These are phyloP conservation scores for Mangifera indica DNA, from an alignment of 345 rosid species.

Conservation along the genomic window DNA sequence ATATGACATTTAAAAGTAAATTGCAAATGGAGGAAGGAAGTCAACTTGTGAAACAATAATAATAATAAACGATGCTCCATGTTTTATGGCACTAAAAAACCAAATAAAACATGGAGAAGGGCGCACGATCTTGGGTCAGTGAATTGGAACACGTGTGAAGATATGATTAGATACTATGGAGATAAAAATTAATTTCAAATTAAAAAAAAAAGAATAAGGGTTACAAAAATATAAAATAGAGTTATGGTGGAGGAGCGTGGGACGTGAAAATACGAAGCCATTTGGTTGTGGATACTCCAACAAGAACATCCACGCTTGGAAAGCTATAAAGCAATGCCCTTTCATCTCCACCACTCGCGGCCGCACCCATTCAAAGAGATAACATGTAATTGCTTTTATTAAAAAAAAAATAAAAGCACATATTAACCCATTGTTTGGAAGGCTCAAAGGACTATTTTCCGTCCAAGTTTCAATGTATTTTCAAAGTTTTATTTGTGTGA, in stretches of 20 bases:
- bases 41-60: not conserved
- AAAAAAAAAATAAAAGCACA: too few species aligned
- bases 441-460: too few species aligned
- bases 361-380: slow-evolving; percentile 30
- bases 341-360: slow-evolving; percentile 20
- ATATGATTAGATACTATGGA: not conserved
- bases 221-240: not conserved
- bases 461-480: too few species aligned
- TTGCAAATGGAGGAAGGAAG: not conserved
- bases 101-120: not conserved
- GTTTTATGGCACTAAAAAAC: slow-evolving; percentile 36
- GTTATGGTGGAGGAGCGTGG: slow-evolving; percentile 34
- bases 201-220: not conserved
- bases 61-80: slow-evolving; percentile 20
- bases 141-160: slow-evolving; percentile 4
- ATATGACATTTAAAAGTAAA: too few species aligned
- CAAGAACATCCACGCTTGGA: slow-evolving; percentile 61
- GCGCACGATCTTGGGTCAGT: too few species aligned
- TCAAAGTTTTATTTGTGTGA: too few species aligned
- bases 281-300: slow-evolving; percentile 73
- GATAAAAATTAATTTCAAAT: too few species aligned
- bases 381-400: too few species aligned
- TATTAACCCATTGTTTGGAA: too few species aligned
- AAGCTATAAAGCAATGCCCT: slow-evolving; percentile 35
- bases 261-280: slow-evolving; percentile 56